Conservation (phyloP, 257 asterid species). For the Petunia secreta region DNA sequence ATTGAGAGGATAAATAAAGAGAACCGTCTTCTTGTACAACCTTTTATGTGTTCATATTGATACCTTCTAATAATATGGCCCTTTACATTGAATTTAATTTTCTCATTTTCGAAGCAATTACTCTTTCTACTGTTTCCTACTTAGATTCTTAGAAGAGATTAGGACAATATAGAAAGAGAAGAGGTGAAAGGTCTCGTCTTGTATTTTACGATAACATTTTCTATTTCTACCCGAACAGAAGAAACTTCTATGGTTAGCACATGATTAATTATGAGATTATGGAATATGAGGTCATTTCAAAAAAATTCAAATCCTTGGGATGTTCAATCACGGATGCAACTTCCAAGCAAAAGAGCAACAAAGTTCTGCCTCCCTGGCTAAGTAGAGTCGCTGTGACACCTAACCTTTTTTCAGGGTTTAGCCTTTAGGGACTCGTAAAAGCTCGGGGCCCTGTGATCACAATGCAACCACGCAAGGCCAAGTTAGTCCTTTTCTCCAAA, state of each 20-base stretch:
- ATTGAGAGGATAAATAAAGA: neutral
- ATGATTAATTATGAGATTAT: constrained; percentile 20
- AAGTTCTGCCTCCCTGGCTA: neutral
- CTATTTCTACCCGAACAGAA: neutral
- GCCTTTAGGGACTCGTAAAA: neutral
- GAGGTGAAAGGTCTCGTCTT: neutral
- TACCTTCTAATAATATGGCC: neutral
- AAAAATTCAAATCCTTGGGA: neutral
- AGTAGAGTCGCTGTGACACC: constrained; percentile 17
- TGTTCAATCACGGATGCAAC: neutral
- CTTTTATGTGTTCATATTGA: constrained; percentile 21
- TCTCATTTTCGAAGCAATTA: neutral
- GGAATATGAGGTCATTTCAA: neutral
- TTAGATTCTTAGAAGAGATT: neutral
- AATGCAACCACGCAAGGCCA: neutral
- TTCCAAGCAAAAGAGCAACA: neutral
- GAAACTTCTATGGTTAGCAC: constrained; percentile 9
- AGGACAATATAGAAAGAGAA: neutral
- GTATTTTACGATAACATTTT: neutral
- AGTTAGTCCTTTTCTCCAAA: neutral
- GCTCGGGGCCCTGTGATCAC: too few species aligned
- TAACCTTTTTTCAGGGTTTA: constrained; percentile 21
- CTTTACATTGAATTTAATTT: neutral
- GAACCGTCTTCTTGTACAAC: constrained; percentile 1
- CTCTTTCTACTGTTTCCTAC: neutral